Base-by-base conservation (phyloP, 768 basidiomycete species). In the Lepiota venenata region DNA sequence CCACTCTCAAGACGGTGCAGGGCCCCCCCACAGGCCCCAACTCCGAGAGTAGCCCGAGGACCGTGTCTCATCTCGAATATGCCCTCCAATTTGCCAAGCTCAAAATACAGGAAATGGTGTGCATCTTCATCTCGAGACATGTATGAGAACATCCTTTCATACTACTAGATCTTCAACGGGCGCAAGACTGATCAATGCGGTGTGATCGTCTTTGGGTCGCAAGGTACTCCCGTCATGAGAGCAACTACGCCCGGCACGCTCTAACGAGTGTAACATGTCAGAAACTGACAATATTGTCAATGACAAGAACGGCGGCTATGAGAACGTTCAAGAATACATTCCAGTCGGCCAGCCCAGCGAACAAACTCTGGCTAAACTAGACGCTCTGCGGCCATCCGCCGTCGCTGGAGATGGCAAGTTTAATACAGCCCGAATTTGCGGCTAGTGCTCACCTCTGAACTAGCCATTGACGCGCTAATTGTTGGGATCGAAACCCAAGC, bases 111-210 rank as follows among this genome's bases (percentile, higher is more conserved):
- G 90, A 95, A 57, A 93, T 96, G 87, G 91, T 91, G 50, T 9
- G 67, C 63, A 22, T 27, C 7, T 5, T 29, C 35, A 32, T 22
- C n/a, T 27, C 29, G 3, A 40, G 46, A 39, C 15, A n/a, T 14
- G 39, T 27, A 36, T 6, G 15, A 53, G 47, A 42, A 49, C 56
- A 54, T 47, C 37, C 25, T 25, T 52, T 49, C 27, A 39, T 44
- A 42, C 22, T 15, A n/a, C 5, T 58, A 98, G 95, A 93, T 98
- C 60, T 93, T 85, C 64, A 84, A 89, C 60, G 90, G 87, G 12
- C 79, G 95, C 39, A 97, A 96, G 74, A 98, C 95, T 9, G 95
- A 96, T 64, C 85, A 92, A 64, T 92, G 93, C 65, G 91, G 93
- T n/a, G 82, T 98, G 25, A 79, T 97, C 44, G 70, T 87, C 2